phyloP scores from a whole-genome alignment of 495 filamentous ascomycete genomes.

The Lasiosphaeria miniovina region DNA sequence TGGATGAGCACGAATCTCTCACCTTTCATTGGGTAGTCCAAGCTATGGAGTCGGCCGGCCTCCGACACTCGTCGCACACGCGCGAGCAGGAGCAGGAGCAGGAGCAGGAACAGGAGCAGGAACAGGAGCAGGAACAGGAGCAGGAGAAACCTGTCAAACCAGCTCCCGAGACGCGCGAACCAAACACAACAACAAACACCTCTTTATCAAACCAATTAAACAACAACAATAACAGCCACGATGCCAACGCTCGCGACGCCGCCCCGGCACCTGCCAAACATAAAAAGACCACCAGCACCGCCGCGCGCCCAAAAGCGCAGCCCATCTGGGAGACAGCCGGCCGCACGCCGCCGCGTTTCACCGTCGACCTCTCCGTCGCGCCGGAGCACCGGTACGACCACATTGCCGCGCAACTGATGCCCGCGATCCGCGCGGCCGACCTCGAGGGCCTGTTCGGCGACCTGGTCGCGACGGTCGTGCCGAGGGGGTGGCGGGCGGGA shows the following conservation, averaged over 20 bases:
- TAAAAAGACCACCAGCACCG: background rate
- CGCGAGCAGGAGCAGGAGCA: background rate
- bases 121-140: background rate
- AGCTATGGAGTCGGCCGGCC: background rate
- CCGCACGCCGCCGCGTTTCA: conserved; percentile 32
- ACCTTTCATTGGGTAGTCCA: too few species aligned
- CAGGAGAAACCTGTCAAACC: background rate
- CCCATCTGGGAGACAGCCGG: background rate
- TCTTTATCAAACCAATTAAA: background rate
- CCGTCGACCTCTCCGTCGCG: conserved; percentile 57
- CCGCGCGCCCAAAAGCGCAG: background rate
- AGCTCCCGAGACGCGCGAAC: background rate
- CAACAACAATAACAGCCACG: background rate
- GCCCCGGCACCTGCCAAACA: too few species aligned
- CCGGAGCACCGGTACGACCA: conserved; percentile 53
- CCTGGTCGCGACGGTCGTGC: conserved; percentile 21
- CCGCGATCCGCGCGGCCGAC: conserved; percentile 7
- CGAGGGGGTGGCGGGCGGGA: background rate
- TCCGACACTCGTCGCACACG: background rate
- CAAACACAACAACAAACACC: background rate
- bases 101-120: background rate
- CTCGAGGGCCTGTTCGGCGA: conserved; percentile 20
- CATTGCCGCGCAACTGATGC: conserved; percentile 8
- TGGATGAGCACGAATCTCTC: too few species aligned
- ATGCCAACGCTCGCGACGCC: too few species aligned